phyloP scores from a whole-genome alignment of 75 land plant species.

The Isoetes taiwanensis region DNA sequence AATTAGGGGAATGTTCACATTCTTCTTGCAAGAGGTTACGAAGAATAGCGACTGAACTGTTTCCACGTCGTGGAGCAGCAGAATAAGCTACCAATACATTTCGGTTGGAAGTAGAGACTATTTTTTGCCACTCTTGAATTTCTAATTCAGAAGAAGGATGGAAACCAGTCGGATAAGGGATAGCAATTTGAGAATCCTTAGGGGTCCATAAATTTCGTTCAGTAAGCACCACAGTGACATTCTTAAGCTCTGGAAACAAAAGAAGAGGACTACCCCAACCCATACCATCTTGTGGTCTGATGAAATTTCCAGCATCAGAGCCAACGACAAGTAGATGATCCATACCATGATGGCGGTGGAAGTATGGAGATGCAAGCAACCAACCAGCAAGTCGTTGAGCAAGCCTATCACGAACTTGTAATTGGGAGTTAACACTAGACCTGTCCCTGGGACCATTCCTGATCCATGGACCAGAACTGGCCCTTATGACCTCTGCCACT shows the following conservation, averaged over 20 bases:
- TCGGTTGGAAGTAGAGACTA: not conserved
- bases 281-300: not conserved
- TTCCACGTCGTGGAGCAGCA: not conserved
- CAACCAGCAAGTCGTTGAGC: not conserved
- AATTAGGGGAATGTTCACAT: not conserved
- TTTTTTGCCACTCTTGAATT: not conserved
- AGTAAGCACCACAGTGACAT: not conserved
- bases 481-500: no score
- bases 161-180: constrained; percentile 6
- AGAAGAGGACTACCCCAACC: not conserved
- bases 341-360: not conserved
- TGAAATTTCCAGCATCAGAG: not conserved
- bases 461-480: no score
- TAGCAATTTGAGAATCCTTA: not conserved
- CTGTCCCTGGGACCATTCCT: no score
- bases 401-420: not conserved
- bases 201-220: not conserved
- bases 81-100: not conserved
- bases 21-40: not conserved
- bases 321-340: not conserved
- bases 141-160: not conserved
- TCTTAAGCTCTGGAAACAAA: not conserved
- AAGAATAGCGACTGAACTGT: not conserved
- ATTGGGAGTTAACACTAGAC: not conserved
- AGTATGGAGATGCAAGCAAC: not conserved